Conservation (phyloP, 441 rosid species). For the Mallotus japonicus region DNA sequence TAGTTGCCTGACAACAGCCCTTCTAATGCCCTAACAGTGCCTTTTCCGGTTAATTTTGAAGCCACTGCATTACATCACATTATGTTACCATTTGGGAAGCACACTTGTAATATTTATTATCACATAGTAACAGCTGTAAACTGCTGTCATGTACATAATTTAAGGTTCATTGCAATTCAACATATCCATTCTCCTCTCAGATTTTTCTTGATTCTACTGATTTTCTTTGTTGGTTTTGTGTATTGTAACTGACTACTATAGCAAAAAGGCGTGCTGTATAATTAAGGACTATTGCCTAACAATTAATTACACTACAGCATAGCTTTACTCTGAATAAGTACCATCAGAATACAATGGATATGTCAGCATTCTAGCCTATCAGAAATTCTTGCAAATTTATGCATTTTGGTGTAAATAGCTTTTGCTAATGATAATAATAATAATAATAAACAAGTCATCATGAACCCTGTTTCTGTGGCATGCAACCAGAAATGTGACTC, state of each 20-base stretch:
- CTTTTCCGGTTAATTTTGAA: not conserved
- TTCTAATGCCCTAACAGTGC: not conserved
- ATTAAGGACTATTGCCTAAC: not conserved
- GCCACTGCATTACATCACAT: not conserved
- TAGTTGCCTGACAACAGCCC: not conserved
- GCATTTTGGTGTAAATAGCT: not conserved
- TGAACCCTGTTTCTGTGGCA: not conserved
- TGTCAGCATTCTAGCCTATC: not conserved
- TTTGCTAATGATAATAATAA: not conserved
- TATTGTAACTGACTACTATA: not conserved
- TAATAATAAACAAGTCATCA: not conserved
- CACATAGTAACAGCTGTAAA: not conserved
- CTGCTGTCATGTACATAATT: not conserved
- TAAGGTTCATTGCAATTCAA: not conserved
- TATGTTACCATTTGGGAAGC: not conserved
- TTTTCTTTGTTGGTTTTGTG: not conserved
- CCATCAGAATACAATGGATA: not conserved
- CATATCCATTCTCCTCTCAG: not conserved
- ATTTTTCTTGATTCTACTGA: not conserved
- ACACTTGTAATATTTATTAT: not conserved
- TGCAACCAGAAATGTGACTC: constrained; percentile 10
- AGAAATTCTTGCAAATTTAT: not conserved
- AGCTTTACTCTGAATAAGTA: not conserved
- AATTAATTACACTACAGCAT: not conserved
- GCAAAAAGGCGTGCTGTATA: not conserved